Evolutionary conservation across 306 rosid genomes (phyloP), one percentile per base, ranked within the genome.

Genomic region (Cicer chorassanicum): DNA sequence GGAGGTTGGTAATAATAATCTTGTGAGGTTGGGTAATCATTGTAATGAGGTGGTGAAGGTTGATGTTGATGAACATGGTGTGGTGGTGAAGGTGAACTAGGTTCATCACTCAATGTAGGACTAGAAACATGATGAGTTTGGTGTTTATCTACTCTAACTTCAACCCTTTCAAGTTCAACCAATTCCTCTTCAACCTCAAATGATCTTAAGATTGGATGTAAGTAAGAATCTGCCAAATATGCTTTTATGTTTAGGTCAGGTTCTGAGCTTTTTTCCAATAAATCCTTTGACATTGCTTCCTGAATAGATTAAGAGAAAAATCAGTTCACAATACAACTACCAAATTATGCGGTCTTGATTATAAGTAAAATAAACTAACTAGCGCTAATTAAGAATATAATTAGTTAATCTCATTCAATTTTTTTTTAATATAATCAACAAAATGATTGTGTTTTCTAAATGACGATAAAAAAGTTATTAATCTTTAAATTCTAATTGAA

Each of bases 281-380:
- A 49, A 71, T 92, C 99, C 77, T 90, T 92, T 43, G 86, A 84
- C 96, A 89, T 95, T 51, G 98, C 99, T 82, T 95, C 99, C 98
- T 92, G 88, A 67, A 73, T 9, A 57, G 51, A 57, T 16, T 4
- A 78, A 59, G 49, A 53, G 39, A 61, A 39, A 70, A 21, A 73
- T 56, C 29, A 70, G 68, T 57, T 82, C 70, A 55, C 69, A 6
- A 51, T 60, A 36, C 39, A 53, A 78, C 3, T 14, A 48, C 14
- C 49, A 48, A 38, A 21, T 21, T 21, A 21, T 21, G 29, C 0
- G 29, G 29, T 21, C 29, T 21, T 21, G 29, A 1, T 21, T 21
- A 2, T 21, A 21, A 21, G 29, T 3, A 21, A 21, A 21, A 21
- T 21, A 21, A 21, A 21, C 29, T 21, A 21, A 21, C 29, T 21